These are phyloP conservation scores for Venturia pyrina DNA, from an alignment of 2,329 filamentous ascomycete genomes.

Conservation along the genomic window DNA sequence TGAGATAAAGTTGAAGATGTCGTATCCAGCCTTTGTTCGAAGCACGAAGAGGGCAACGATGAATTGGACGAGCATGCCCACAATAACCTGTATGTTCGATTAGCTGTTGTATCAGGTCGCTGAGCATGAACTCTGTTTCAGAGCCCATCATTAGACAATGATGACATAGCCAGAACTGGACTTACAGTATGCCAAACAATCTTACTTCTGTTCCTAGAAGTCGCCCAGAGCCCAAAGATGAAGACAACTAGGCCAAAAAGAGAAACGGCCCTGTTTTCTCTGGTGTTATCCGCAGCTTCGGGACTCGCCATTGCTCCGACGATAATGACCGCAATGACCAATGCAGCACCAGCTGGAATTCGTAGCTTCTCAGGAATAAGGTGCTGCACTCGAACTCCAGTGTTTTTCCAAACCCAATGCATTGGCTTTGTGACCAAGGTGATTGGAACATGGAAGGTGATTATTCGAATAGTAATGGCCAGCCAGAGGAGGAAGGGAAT, in stretches of 20 bases:
- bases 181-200: slow-evolving; percentile 36
- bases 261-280: slow-evolving; percentile 69
- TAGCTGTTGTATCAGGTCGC: background rate
- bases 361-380: slow-evolving; percentile 58
- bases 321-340: slow-evolving; percentile 64
- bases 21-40: slow-evolving; percentile 66
- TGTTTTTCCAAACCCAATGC: slow-evolving; percentile 57
- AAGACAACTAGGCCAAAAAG: slow-evolving; percentile 69
- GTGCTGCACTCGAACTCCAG: slow-evolving; percentile 47
- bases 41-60: slow-evolving; percentile 82
- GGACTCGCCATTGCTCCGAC: slow-evolving; percentile 65
- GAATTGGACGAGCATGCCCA: slow-evolving; percentile 82
- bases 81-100: slow-evolving; percentile 44
- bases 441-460: slow-evolving; percentile 65
- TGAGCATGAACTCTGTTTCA: too few relatives aligned
- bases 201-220: slow-evolving; percentile 57
- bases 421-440: slow-evolving; percentile 56
- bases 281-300: slow-evolving; percentile 65
- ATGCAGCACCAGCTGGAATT: slow-evolving; percentile 49
- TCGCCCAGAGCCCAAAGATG: slow-evolving; percentile 55
- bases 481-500: slow-evolving; percentile 78
- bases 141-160: too few relatives aligned
- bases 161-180: background rate
- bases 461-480: slow-evolving; percentile 58
- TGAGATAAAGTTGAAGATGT: slow-evolving; percentile 88